These are phyloP conservation scores for Diaporthe capsici DNA, from an alignment of 2,329 filamentous ascomycete species.

Conservation along the genomic window DNA sequence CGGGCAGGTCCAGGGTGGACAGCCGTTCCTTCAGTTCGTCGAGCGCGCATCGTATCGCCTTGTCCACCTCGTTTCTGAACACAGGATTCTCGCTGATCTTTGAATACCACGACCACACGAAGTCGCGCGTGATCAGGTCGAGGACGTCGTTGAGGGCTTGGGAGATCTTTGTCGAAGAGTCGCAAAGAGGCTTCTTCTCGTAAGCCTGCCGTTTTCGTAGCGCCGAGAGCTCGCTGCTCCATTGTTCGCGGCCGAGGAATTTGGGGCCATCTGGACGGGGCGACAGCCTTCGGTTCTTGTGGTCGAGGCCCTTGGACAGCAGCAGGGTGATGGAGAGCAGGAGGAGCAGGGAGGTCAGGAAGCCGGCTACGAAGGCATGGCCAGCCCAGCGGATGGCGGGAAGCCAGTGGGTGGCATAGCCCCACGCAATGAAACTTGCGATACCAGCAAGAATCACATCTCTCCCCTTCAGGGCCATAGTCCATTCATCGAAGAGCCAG, in stretches of 20 bases:
- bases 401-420: constrained; percentile 85
- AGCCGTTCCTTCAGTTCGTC: constrained; percentile 79
- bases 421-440: constrained; percentile 88
- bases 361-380: constrained; percentile 84
- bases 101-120: constrained; percentile 89
- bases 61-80: constrained; percentile 91
- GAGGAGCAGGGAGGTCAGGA: constrained; percentile 67
- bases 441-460: constrained; percentile 78
- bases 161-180: constrained; percentile 82
- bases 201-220: constrained; percentile 78
- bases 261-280: constrained; percentile 62
- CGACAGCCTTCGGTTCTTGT: constrained; percentile 56
- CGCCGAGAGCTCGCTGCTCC: constrained; percentile 78
- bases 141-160: constrained; percentile 85
- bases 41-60: constrained; percentile 80
- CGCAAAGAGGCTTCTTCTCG: constrained; percentile 77
- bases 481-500: constrained; percentile 45
- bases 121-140: constrained; percentile 83
- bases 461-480: constrained; percentile 81
- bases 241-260: constrained; percentile 75
- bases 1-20: constrained; percentile 84
- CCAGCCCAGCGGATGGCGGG: constrained; percentile 87
- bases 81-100: constrained; percentile 84
- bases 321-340: constrained; percentile 72
- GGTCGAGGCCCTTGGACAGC: constrained; percentile 68